Evolutionary conservation across 2,329 filamentous ascomycete species (phyloP).

Genomic region (Chaetomium olivaceum): DNA sequence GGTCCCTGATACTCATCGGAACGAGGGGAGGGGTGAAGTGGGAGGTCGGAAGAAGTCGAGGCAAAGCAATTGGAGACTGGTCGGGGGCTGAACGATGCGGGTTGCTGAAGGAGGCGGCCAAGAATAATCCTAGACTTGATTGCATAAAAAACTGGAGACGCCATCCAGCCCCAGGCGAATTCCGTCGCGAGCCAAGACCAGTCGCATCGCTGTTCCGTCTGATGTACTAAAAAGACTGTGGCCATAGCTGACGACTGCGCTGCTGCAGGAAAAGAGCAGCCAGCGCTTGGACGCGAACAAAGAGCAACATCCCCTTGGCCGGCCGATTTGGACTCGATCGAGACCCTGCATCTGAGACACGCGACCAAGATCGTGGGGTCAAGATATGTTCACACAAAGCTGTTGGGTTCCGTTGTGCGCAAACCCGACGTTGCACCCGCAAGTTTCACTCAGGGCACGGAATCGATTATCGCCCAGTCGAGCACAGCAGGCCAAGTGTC

Average conservation of each 20-base stretch:
- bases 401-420: neutral
- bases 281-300: no score
- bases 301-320: no score
- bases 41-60: neutral
- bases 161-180: neutral
- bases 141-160: slow-evolving; percentile 1
- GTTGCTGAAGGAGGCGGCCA: neutral
- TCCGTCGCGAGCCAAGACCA: neutral
- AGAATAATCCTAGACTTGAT: neutral
- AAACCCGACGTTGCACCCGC: neutral
- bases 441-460: neutral
- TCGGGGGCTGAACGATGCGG: neutral
- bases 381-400: no score
- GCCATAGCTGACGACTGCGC: neutral
- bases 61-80: neutral
- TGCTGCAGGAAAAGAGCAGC: neutral
- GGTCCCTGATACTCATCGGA: slow-evolving; percentile 9
- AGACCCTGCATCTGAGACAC: neutral
- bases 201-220: no score
- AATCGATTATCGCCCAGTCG: neutral
- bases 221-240: no score
- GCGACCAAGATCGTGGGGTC: neutral
- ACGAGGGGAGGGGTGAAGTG: neutral
- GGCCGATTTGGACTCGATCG: neutral
- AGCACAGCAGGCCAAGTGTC: neutral